Base-by-base conservation (phyloP, 352 stramenopile species). In the Aphanomyces invadans region DNA sequence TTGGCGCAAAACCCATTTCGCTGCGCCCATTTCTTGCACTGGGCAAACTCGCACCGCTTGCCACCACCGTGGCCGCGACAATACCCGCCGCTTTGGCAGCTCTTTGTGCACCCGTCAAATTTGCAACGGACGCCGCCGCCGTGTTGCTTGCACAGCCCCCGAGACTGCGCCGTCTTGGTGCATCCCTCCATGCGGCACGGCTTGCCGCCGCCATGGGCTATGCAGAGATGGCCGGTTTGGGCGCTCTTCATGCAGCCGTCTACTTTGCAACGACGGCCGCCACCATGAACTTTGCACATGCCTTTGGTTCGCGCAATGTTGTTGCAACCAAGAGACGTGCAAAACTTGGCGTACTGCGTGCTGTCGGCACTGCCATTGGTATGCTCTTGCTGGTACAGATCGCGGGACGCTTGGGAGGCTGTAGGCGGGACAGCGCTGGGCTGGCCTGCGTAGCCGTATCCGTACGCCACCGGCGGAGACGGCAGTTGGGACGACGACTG, bases 171-270 rank as follows among this genome's bases (percentile, higher is more conserved):
- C 5, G 83, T 90, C 77, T 95, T 95, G 0, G 82, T 80, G 54
- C 86, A 95, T 25, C 83, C 83, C 38, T 95, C 83, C 1, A 92
- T 80, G 48, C 86, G 88, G 74, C 86, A 95, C 9, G 80, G 83
- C 66, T 92, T 92, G 56, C 86, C 86, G 19, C 86, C 86, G 62
- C 86, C 86, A 67, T 95, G 86, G 3, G 82, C 81, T 64, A 92
- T 95, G 61, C 86, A 95, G 46, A 95, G 65, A 28, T 91, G 82
- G 23, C 85, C 85, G 17, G 82, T 93, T 67, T 94, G 85, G 26
- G 83, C 82, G 65, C 80, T 90, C 71, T 92, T 92, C 85, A 91
- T 94, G 69, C 85, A 94, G 26, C 85, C 85, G 45, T 94, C 85
- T 31, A 92, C 83, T 68, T 92, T 94, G 78, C 85, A 94, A 15